A percentile compares a stretch with the other conserved stretches of the same genome.
Conservation (phyloP, 805 yeast species). For the Cyberlindnera maclurae region DNA sequence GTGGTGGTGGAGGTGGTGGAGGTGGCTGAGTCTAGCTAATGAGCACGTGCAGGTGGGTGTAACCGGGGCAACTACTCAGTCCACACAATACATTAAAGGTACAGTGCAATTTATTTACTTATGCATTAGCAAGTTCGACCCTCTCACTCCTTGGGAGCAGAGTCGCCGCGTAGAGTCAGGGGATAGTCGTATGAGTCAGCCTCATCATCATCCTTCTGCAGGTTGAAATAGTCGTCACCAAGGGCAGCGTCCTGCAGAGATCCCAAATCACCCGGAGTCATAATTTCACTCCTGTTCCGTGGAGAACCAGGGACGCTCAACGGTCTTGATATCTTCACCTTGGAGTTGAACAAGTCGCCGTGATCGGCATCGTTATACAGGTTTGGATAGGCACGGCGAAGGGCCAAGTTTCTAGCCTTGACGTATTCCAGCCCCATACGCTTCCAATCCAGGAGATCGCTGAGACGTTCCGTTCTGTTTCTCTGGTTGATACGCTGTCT, state of each 20-base stretch:
- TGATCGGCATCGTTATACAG: slow-evolving; percentile 40
- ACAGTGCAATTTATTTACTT: too few relatives aligned
- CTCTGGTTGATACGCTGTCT: slow-evolving; percentile 97
- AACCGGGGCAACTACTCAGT: too few relatives aligned
- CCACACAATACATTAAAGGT: too few relatives aligned
- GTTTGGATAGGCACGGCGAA: slow-evolving; percentile 91
- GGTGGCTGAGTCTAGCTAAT: too few relatives aligned
- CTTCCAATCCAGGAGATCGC: slow-evolving; percentile 94
- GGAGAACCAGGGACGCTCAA: slow-evolving; percentile 98
- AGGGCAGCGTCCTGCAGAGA: slow-evolving; percentile 85
- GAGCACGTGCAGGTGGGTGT: too few relatives aligned
- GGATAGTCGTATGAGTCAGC: slow-evolving; percentile 37
- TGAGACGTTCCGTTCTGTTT: slow-evolving; percentile 89
- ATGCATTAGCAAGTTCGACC: too few relatives aligned
- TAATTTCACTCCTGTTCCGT: slow-evolving; percentile 60
- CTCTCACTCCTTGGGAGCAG: slow-evolving; percentile 26
- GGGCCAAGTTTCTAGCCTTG: slow-evolving; percentile 87
- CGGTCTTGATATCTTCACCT: slow-evolving; percentile 79
- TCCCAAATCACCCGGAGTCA: slow-evolving; percentile 99
- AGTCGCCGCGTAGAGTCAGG: slow-evolving; percentile 42
- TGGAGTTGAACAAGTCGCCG: slow-evolving; percentile 31
- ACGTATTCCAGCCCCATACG: slow-evolving; percentile 96
- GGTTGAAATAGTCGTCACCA: slow-evolving; percentile 68
- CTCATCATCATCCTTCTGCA: slow-evolving; percentile 38
- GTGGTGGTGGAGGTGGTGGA: too few relatives aligned